phyloP scores from a whole-genome alignment of 1,284 basidiomycete species.

The Cryptococcus hybrid region DNA sequence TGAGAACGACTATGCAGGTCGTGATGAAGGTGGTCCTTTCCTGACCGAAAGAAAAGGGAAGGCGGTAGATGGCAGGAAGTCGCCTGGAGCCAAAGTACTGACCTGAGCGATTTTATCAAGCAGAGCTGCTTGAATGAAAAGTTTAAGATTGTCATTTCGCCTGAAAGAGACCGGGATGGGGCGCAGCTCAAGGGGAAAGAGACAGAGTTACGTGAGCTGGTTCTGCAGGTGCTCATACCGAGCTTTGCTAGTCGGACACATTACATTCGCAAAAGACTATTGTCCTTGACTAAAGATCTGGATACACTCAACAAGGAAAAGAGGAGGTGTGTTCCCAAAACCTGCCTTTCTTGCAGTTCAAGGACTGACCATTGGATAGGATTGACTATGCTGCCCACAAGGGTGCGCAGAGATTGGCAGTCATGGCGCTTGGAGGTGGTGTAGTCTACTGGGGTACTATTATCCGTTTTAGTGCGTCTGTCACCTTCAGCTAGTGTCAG shows the following conservation, averaged over 20 bases:
- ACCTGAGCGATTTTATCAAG: slow-evolving; percentile 65
- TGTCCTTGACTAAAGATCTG: slow-evolving; percentile 55
- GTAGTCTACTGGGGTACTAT: slow-evolving; percentile 64
- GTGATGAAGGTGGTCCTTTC: slow-evolving; percentile 33
- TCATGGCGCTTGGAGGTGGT: slow-evolving; percentile 60
- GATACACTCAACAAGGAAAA: slow-evolving; percentile 53
- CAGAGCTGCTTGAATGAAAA: slow-evolving; percentile 59
- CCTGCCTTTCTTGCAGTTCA: too few relatives aligned
- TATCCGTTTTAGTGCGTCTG: slow-evolving; percentile 55
- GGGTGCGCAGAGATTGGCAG: slow-evolving; percentile 59
- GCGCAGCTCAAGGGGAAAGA: background rate
- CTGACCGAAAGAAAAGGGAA: slow-evolving; percentile 33
- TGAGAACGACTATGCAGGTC: background rate
- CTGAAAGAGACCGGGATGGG: slow-evolving; percentile 5
- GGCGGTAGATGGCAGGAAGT: slow-evolving; percentile 39
- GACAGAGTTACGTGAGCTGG: slow-evolving; percentile 14
- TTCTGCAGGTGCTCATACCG: slow-evolving; percentile 60
- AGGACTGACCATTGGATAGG: too few relatives aligned
- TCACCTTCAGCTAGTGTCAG: background rate
- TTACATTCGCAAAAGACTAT: slow-evolving; percentile 59
- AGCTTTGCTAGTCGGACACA: slow-evolving; percentile 63
- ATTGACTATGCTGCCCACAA: slow-evolving; percentile 61
- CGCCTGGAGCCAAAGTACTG: slow-evolving; percentile 65
- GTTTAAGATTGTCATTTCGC: slow-evolving; percentile 59
- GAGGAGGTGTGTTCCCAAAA: slow-evolving; percentile 18